Percentiles rank a stretch among this genome's conserved stretches.
These are phyloP conservation scores for Exophiala mesophila DNA, from an alignment of 2,329 filamentous ascomycete genomes.

Conservation along the genomic window DNA sequence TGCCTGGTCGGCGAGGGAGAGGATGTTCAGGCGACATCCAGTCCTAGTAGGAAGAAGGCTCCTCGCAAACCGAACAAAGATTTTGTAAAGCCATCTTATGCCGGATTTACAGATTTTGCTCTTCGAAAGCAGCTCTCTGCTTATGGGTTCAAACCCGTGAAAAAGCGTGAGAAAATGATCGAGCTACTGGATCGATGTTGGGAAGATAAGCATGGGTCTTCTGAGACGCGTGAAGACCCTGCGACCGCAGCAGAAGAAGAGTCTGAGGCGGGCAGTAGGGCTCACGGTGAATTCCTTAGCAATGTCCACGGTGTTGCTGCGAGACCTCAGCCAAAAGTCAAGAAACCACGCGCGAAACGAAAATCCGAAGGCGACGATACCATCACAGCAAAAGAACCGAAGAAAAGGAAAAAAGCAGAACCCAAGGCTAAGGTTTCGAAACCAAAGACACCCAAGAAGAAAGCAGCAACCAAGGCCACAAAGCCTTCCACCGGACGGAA, in stretches of 20 bases:
- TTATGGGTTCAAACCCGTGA: constrained; percentile 70
- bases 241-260: neutral
- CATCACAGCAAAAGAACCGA: constrained; percentile 15
- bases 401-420: constrained; percentile 18
- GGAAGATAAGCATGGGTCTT: constrained; percentile 49
- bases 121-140: constrained; percentile 57
- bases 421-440: constrained; percentile 9
- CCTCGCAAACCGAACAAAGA: constrained; percentile 1
- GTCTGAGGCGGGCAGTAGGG: constrained; percentile 3
- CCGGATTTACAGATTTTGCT: constrained; percentile 57
- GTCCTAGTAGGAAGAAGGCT: neutral
- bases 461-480: constrained; percentile 1
- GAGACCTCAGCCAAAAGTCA: constrained; percentile 21
- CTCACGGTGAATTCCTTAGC: constrained; percentile 24
- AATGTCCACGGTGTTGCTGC: constrained; percentile 24
- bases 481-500: constrained; percentile 1
- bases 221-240: constrained; percentile 13
- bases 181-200: constrained; percentile 66
- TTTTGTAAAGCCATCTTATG: constrained; percentile 51
- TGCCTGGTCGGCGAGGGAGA: neutral
- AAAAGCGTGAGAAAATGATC: constrained; percentile 64
- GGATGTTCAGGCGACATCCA: neutral
- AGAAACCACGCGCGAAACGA: constrained; percentile 18
- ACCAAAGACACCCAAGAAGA: constrained; percentile 6
- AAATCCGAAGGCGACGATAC: constrained; percentile 12